Evolutionary conservation across 805 yeast genomes (phyloP), one percentile per base, ranked within the genome.

Genomic region (Ogataea nonfermentans): DNA sequence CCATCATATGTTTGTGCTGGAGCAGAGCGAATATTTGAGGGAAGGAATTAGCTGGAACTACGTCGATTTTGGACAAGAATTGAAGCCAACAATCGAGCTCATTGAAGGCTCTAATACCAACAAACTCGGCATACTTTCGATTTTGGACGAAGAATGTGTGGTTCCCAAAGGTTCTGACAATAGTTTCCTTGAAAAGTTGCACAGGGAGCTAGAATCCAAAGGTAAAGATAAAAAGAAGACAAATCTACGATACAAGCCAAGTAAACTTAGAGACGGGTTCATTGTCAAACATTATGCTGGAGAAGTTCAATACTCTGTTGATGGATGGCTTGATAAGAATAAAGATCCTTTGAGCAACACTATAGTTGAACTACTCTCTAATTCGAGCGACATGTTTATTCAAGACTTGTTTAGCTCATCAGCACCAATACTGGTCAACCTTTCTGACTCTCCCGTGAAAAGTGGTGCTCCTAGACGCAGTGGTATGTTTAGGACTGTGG

Each of bases 271-370:
- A 43, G 78, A 76, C 50, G 95, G 95, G 3, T 93, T 93, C 55
- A 70, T 86, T 5, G 70, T 93, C 14, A 81, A 84, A 43, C 99
- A 93, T 64, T 93, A 93, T 64, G 99, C 99, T 16, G 97, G 96
- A 8, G 81, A 79, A 41, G 99, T 93, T n/a, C 96, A 90, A 54
- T 93, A 93, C 61, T 77, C 85, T 24, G 83, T 88, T 15, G 90
- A 84, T 13, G 91, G 90, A 23, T 93, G 99, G 99, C 66, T 93
- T 17, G 87, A 87, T 47, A 93, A 93, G 64, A 93, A 93, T 59
- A 86, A 85, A 50, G 99, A 93, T 58, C 99, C 98, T 0, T 70
- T 93, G 26, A 86, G 81, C 52, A 95, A 87, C 35, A 77, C 80
- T 40, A 70, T 91, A 9, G 66, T 84, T 32, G 74, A 70, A 26